Evolutionary conservation across 192 early-diverging fungal genomes (phyloP), one percentile per base, ranked within the genome.

Genomic region (Kickxella alabastrina): DNA sequence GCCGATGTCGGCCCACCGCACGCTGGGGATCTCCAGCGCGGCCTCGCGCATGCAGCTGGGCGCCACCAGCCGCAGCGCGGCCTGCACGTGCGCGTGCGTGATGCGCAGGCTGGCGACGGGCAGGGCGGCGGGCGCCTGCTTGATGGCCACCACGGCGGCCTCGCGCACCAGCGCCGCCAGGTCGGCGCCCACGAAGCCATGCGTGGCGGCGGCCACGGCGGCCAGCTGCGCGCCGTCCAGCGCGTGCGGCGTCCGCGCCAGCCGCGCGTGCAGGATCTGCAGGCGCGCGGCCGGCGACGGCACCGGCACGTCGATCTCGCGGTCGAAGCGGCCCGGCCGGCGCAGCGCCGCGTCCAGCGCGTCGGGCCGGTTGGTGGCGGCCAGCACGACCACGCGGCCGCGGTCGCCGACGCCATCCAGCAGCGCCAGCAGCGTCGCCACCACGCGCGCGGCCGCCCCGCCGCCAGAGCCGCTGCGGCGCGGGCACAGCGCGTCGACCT

Each of bases 141-240:
- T 74, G 19, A 99, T 87, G 14, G 85, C 81, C 36, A 81, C 78
- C 10, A 97, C 51, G 5, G 92, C 97, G 4, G 93, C 92, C 52
- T 99, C 94, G 15, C 88, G 79, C 43, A 83, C 79, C 3, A 95
- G 78, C 6, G 89, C 88, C 3, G 90, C 88, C 17, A 99, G 55
- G 71, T 99, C 97, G 4, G 97, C 97, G n/a, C 97, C 97, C 48
- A 98, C 95, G 67, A 88, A 99, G 0, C 97, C 97, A 59, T 99
- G 97, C 0, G 88, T 82, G 25, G 57, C 56, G 0, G 77, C 75
- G 0, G 92, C 84, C 13, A 97, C 37, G 0, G 52, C 42, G 0
- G 66, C 62, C 2, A 94, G 48, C 14, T 97, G 77, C 4, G 58
- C 55, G 1, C 56, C 32, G 6, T 82, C 73, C 7, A 98, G 62